phyloP scores from a whole-genome alignment of 2,329 filamentous ascomycete species.

The Stagonosporopsis rhizophila region DNA sequence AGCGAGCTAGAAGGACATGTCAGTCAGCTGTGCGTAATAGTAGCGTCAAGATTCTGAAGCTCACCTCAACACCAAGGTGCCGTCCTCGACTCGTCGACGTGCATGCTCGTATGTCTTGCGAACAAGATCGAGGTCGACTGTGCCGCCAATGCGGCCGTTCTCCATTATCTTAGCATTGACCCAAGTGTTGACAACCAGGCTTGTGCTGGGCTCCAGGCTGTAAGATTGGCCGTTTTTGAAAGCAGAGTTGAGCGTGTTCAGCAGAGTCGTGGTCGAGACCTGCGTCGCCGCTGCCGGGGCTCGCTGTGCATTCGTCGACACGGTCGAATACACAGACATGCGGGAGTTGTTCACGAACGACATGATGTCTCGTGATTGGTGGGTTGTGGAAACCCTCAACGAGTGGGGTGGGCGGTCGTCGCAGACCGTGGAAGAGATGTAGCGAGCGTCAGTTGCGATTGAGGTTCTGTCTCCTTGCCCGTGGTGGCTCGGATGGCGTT shows the following conservation, averaged over 20 bases:
- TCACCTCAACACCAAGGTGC: constrained; percentile 87
- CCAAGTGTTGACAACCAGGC: constrained; percentile 95
- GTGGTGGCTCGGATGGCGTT: constrained; percentile 10
- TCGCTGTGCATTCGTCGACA: constrained; percentile 64
- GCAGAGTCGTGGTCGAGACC: constrained; percentile 82
- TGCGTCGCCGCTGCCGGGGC: constrained; percentile 71
- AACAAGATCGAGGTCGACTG: constrained; percentile 80
- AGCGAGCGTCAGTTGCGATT: constrained; percentile 30
- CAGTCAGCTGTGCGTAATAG: background rate
- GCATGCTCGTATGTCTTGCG: constrained; percentile 95
- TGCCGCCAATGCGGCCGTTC: constrained; percentile 75
- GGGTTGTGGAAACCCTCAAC: constrained; percentile 7
- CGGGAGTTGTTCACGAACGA: constrained; percentile 65
- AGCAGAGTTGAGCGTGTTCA: constrained; percentile 90
- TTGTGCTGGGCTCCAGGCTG: constrained; percentile 85
- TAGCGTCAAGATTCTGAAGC: constrained; percentile 36
- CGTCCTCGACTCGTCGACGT: constrained; percentile 90
- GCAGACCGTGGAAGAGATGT: constrained; percentile 17
- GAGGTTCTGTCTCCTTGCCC: constrained; percentile 13
- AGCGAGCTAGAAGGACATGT: constrained; percentile 70
- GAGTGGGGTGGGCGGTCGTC: constrained; percentile 6
- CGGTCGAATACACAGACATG: constrained; percentile 66
- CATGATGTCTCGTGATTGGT: constrained; percentile 36
- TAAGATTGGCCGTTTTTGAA: constrained; percentile 86
- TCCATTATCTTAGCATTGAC: constrained; percentile 77